Conservation (phyloP, 495 filamentous ascomycete species). For the Lophium mytilinum region DNA sequence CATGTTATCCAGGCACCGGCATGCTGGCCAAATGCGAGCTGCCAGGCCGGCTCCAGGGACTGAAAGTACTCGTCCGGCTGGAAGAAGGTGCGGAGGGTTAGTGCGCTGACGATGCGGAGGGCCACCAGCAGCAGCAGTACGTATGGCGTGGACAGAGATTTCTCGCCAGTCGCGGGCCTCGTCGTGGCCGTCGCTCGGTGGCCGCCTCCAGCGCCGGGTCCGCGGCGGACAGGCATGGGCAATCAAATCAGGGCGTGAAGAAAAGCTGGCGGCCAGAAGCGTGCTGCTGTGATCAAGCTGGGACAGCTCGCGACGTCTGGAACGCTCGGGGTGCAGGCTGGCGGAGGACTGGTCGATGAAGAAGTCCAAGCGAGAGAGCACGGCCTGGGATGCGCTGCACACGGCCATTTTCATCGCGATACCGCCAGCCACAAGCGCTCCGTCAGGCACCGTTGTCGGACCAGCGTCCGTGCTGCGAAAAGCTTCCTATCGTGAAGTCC, state of each 20-base stretch:
- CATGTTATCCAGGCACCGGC: constrained; percentile 93
- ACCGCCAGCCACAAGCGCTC: constrained; percentile 5
- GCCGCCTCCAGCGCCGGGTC: constrained; percentile 2
- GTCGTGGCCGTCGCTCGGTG: constrained; percentile 19
- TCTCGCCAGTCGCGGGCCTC: constrained; percentile 3
- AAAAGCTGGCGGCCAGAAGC: background rate
- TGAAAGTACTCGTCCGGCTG: constrained; percentile 99
- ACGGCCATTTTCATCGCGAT: background rate
- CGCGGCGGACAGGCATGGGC: constrained; percentile 11
- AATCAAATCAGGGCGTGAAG: constrained; percentile 3
- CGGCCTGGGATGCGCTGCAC: constrained; percentile 14
- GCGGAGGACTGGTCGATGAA: background rate
- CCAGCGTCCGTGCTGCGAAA: background rate
- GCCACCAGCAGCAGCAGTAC: constrained; percentile 47
- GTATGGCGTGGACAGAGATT: constrained; percentile 2
- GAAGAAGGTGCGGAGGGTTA: constrained; percentile 86
- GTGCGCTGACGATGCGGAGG: constrained; percentile 78
- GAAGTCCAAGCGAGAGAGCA: background rate
- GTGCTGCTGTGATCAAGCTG: background rate
- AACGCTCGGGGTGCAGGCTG: constrained; percentile 2
- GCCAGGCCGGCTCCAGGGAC: constrained; percentile 91
- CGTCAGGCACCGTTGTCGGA: constrained; percentile 5
- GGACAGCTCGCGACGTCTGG: background rate
- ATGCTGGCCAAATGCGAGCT: constrained; percentile 66
- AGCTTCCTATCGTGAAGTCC: constrained; percentile 1